These are phyloP conservation scores for Phanerochaete sordida DNA, from an alignment of 768 basidiomycete genomes.

Conservation along the genomic window DNA sequence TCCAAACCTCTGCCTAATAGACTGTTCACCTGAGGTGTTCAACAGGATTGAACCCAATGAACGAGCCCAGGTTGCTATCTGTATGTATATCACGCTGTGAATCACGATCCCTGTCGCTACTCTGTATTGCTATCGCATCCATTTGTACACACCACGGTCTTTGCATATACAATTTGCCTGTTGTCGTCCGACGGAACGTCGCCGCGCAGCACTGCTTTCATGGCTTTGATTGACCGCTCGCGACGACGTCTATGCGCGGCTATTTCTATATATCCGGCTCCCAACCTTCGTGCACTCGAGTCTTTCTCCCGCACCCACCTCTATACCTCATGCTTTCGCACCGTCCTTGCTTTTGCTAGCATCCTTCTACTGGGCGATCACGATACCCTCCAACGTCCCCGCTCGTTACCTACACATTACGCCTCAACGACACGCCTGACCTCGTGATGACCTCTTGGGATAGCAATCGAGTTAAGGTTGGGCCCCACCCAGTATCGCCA, in stretches of 20 bases:
- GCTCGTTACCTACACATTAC: not conserved
- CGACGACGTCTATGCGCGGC: not conserved
- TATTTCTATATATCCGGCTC: not conserved
- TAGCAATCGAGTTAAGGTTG: constrained; percentile 29
- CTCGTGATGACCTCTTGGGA: constrained; percentile 28
- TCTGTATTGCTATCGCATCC: not conserved
- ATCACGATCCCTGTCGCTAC: not conserved
- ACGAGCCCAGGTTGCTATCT: not conserved
- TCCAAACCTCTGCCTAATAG: constrained; percentile 24
- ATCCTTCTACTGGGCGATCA: not conserved
- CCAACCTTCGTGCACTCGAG: not conserved
- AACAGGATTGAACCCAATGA: not conserved
- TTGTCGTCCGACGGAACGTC: not conserved
- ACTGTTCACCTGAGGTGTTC: constrained; percentile 9
- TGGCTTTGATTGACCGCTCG: constrained; percentile 1
- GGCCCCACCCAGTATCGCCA: not conserved
- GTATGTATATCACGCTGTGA: not conserved
- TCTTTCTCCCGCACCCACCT: not conserved
- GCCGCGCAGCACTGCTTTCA: not conserved
- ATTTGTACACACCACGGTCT: not conserved
- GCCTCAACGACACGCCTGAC: not conserved
- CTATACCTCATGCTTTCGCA: not conserved
- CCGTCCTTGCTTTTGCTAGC: not conserved
- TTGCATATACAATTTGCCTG: not conserved
- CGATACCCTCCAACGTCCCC: not conserved